Percentiles rank a stretch among this genome's conserved stretches.
Evolutionary conservation across 163 green algal genomes (phyloP).

Genomic region (Smithsoniella earleae): DNA sequence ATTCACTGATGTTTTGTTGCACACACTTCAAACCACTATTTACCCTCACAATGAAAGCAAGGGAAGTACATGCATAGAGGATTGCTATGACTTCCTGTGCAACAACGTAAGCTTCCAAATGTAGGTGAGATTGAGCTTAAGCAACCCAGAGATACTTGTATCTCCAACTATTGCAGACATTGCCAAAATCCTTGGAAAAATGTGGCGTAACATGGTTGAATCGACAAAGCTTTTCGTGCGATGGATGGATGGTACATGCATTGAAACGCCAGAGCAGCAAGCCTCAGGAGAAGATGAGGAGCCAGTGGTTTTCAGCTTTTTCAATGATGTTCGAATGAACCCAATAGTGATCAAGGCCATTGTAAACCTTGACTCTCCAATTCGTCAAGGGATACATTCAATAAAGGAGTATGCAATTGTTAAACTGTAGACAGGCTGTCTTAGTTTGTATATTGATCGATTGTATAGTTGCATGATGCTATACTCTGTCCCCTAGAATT

Average conservation of each 20-base stretch:
- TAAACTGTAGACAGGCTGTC: too few relatives aligned
- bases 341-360: constrained; percentile 60
- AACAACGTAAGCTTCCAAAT: too few relatives aligned
- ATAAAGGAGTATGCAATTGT: constrained; percentile 8
- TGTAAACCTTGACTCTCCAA: constrained; percentile 37
- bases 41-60: too few relatives aligned
- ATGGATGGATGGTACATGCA: constrained; percentile 86
- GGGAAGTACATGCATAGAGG: too few relatives aligned
- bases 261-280: constrained; percentile 64
- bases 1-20: too few relatives aligned
- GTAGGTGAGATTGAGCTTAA: constrained; percentile 44
- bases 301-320: constrained; percentile 75
- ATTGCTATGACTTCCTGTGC: too few relatives aligned
- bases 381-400: constrained; percentile 21
- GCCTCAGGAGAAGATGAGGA: constrained; percentile 67
- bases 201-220: constrained; percentile 64
- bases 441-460: background rate
- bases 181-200: constrained; percentile 53
- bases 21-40: too few relatives aligned
- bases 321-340: constrained; percentile 61
- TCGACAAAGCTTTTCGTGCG: constrained; percentile 68
- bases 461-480: too few relatives aligned
- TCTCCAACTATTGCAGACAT: constrained; percentile 67
- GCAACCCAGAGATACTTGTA: constrained; percentile 66
- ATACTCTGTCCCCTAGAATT: too few relatives aligned